Base-by-base conservation (phyloP, 1,284 basidiomycete species). In the Fomitiporia mediterranea region DNA sequence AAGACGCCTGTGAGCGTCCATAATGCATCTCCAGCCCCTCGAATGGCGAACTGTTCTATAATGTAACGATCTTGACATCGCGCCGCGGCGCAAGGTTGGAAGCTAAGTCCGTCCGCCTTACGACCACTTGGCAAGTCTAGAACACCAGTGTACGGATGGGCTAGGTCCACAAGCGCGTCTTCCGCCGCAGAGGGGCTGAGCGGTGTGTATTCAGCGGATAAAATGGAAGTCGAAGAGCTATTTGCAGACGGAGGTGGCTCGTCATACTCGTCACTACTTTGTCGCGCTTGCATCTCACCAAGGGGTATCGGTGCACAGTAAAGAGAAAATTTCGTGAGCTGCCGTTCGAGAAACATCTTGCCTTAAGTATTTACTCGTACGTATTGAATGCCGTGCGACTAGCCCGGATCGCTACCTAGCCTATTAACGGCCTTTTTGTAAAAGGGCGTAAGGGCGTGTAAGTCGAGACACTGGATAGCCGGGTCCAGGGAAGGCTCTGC, bases 1-100 rank as follows among this genome's bases (percentile, higher is more conserved):
- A 69, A 70, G 19, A 70, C 62, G 3, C 64, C 70, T 6, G 62
- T 59, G 39, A 70, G 66, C 2, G 53, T 58, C 70, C 70, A 71
- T 3, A 21, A 51, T 3, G 62, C 63, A 4, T 56, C 61, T 2
- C 35, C 56, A 13, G n/a, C 32, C n/a, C 51, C 51, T 13, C 51
- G 51, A 17, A 58, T 15, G 11, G 54, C 21, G 19, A 70, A 51
- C n/a, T 66, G 63, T 21, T 64, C 60, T 27, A 69, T 65, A 13
- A 64, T 58, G 48, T 62, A 65, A 2, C 70, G 63, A 55, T 71
- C 70, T 59, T 71, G 69, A 28, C 59, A 63, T 2, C 62, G 53
- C 17, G 63, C 61, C 2, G 51, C 51, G 4, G 58, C 59, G 53
- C 65, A 67, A 7, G 69, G 69, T 59, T 70, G 70, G 46, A 70